Evolutionary conservation across 768 basidiomycete genomes (phyloP), one percentile per base, ranked within the genome.

Genomic region (Naganishia kalamii): DNA sequence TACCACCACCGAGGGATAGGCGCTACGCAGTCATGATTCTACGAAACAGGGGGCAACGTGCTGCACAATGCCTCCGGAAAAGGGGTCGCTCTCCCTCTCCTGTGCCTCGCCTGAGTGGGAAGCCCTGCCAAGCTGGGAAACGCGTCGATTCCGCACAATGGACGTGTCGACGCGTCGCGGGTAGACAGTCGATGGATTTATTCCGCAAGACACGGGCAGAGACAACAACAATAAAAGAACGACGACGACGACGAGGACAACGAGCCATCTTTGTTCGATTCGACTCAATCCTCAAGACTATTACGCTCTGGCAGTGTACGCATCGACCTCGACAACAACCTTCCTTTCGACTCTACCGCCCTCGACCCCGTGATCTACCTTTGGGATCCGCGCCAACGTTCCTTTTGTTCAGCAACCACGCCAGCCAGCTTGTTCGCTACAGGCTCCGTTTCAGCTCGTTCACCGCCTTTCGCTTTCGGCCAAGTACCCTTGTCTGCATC

Each of bases 211-310:
- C 54, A 57, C 15, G 40, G 30, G 48, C 54, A 57, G 54, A 57
- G 54, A 57, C 54, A 57, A 57, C 54, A 57, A 57, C 54, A 57
- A 57, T 35, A 51, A 35, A 57, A 37, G 40, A 57, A 57, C 37
- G 54, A 57, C 23, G 37, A 40, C 11, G 15, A 11, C 3, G 3
- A 17, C 13, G 19, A 13, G 51, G 51, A 54, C 32, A 44, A 44
- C 19, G 43, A 54, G 35, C 51, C 54, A 23, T 35, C 54, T 19
- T n/a, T 19, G 21, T 15, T 35, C 54, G 17, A 57, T 57, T 57
- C 19, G 7, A 21, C 4, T 23, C 33, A 23, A 52, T 11, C 21
- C 4, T 35, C 15, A 32, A 52, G 33, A 33, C 32, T 33, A 32
- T 33, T 37, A n/a, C 37, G 23, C 35, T 40, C 35, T 23, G 54